Conservation (phyloP, 306 rosid genomes). For the Corylus heterophylla region DNA sequence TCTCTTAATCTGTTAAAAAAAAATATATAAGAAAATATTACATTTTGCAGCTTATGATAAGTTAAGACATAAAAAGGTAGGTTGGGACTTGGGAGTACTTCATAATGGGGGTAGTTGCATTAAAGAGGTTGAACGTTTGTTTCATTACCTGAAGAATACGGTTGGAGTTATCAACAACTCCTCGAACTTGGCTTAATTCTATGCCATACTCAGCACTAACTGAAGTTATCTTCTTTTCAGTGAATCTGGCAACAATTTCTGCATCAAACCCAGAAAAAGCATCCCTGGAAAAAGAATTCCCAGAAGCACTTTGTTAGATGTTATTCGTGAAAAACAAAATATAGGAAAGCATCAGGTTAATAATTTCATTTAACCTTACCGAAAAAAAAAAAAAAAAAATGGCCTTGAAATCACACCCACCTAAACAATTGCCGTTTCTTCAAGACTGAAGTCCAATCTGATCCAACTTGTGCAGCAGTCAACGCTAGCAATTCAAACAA, state of each 20-base stretch:
- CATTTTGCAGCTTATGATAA: slow-evolving; percentile 14
- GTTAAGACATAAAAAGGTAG: neutral
- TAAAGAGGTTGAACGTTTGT: neutral
- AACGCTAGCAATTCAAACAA: slow-evolving; percentile 83
- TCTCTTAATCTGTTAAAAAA: slow-evolving; percentile 54
- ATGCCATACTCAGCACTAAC: slow-evolving; percentile 66
- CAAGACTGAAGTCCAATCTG: slow-evolving; percentile 94
- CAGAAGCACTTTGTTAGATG: neutral
- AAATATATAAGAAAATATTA: neutral
- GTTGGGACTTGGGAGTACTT: neutral
- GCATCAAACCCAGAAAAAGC: slow-evolving; percentile 90
- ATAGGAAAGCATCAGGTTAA: neutral
- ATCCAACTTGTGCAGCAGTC: slow-evolving; percentile 95
- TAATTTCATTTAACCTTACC: neutral
- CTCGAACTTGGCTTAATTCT: slow-evolving; percentile 87
- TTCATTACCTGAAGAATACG: slow-evolving; percentile 70
- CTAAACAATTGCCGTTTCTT: slow-evolving; percentile 87
- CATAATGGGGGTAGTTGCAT: neutral
- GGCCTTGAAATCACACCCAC: slow-evolving; percentile 21
- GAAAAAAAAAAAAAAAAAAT: neutral
- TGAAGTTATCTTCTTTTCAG: slow-evolving; percentile 79
- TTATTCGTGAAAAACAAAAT: neutral
- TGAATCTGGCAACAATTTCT: slow-evolving; percentile 63
- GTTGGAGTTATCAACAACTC: slow-evolving; percentile 86
- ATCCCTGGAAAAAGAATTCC: slow-evolving; percentile 44